Evolutionary conservation across 768 basidiomycete species (phyloP), one percentile per base, ranked within the genome.

Genomic region (Macrocybe gigantea): DNA sequence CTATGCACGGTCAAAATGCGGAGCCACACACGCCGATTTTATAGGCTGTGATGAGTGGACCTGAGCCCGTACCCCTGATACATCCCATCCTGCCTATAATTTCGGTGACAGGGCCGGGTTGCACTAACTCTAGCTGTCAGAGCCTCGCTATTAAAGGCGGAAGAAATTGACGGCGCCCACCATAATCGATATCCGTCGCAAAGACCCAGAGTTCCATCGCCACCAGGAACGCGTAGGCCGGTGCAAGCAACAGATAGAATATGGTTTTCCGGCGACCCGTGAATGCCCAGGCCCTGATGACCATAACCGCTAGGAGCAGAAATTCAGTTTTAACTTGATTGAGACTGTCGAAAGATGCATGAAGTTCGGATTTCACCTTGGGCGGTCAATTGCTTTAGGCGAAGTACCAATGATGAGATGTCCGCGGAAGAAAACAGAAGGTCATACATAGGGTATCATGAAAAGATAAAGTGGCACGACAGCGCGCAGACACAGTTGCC

Each of bases 271-370:
- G 22, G 22, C 22, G 22, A 15, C 61, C 63, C 7, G 63, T 57
- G 43, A 64, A 64, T 2, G 61, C 63, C 52, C 60, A 61, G 5
- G 61, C 56, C 10, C 63, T 48, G 30, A 54, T 51, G 8, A 58
- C 22, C 47, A 62, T 53, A 2, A 61, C 61, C 14, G 57, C 62
- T 63, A 22, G 22, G 22, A 4, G 22, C 22, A 22, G 22, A 22
- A 22, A 22, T 22, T 22, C 22, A 22, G 22, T 22, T 22, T 22
- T 4, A 22, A 22, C 22, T 22, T 22, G 22, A 22, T 22, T 4
- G 22, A 22, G 22, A 22, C 22, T 6, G 41, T n/a, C 7, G 22
- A 13, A 9, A 10, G 13, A 35, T 41, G 9, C 14, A 10, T 12
- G 5, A 37, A 43, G 33, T 32, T 2, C 15, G 7, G 1, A 32